A percentile compares a stretch with the other conserved stretches of the same genome.
Conservation (phyloP, 768 basidiomycete genomes). For the Mrakia hoshinonis region DNA sequence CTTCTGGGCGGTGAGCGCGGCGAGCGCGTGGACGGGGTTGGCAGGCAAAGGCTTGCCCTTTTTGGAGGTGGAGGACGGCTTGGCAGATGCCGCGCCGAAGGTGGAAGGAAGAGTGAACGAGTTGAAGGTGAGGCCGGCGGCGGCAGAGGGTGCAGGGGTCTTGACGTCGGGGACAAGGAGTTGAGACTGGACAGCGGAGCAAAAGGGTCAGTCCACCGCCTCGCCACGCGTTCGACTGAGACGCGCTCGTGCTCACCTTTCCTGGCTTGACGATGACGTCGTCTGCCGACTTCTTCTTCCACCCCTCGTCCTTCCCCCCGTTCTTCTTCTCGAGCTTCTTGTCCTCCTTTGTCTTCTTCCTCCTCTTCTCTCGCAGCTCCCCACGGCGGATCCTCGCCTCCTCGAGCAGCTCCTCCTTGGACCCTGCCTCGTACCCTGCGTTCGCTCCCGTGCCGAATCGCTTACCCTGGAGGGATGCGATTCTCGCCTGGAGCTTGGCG, state of each 20-base stretch:
- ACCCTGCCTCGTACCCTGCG: slow-evolving; percentile 45
- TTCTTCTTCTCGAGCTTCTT: slow-evolving; percentile 57
- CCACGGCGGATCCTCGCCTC: slow-evolving; percentile 68
- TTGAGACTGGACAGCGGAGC: slow-evolving; percentile 49
- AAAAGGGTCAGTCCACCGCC: not conserved
- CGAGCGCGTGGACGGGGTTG: slow-evolving; percentile 69
- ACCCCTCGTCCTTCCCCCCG: slow-evolving; percentile 43
- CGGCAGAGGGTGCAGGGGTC: slow-evolving; percentile 24
- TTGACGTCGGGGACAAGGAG: slow-evolving; percentile 54
- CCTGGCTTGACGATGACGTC: slow-evolving; percentile 34
- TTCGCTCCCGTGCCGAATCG: slow-evolving; percentile 33
- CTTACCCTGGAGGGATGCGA: slow-evolving; percentile 55
- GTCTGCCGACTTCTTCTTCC: slow-evolving; percentile 43
- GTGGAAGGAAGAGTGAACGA: slow-evolving; percentile 48
- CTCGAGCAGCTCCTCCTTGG: slow-evolving; percentile 73
- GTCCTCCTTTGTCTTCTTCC: slow-evolving; percentile 80
- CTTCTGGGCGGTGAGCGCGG: slow-evolving; percentile 66
- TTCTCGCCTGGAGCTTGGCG: slow-evolving; percentile 65
- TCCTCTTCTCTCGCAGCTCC: slow-evolving; percentile 69
- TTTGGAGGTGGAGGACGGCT: slow-evolving; percentile 51
- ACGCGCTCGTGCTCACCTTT: slow-evolving; percentile 32
- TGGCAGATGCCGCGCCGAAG: slow-evolving; percentile 31
- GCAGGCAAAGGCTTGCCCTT: slow-evolving; percentile 42
- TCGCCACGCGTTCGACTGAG: not conserved
- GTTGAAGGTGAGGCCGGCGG: slow-evolving; percentile 64